These are phyloP conservation scores for Backusella parvicylindrica DNA, from an alignment of 192 early-diverging fungal genomes.

Conservation along the genomic window DNA sequence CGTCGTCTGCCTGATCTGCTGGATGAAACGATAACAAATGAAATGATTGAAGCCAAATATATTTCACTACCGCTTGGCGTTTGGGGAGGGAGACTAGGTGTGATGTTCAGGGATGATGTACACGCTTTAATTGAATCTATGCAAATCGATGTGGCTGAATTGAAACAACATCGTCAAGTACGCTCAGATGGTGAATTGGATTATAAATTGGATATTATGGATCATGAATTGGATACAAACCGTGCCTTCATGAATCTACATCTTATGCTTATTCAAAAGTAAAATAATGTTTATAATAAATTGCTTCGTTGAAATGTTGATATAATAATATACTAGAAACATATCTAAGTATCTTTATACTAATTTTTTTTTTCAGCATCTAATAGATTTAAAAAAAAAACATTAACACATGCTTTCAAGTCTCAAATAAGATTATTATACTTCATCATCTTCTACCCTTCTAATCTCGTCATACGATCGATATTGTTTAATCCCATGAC, in stretches of 20 bases:
- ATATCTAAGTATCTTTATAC: background rate
- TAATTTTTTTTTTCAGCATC: background rate
- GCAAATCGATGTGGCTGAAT: background rate
- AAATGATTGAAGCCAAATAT: background rate
- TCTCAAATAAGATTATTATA: background rate
- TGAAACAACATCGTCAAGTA: background rate
- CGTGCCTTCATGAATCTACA: conserved; percentile 26
- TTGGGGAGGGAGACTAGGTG: conserved; percentile 31
- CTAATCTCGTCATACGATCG: background rate
- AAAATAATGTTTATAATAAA: conserved; percentile 1
- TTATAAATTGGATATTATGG: conserved; percentile 4
- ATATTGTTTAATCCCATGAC: background rate
- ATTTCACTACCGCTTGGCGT: conserved; percentile 25
- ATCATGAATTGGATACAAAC: conserved; percentile 11
- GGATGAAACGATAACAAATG: background rate
- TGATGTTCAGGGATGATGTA: conserved; percentile 26
- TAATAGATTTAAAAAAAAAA: background rate
- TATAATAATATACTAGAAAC: background rate
- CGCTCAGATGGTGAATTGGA: conserved; percentile 1
- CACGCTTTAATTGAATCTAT: conserved; percentile 8
- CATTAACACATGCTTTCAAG: background rate
- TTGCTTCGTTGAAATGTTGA: background rate
- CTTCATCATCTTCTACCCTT: background rate
- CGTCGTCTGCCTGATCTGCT: conserved; percentile 7
- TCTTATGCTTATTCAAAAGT: conserved; percentile 3